These are phyloP conservation scores for Pelargonium cotyledonis DNA, from an alignment of 441 rosid species.

Conservation along the genomic window DNA sequence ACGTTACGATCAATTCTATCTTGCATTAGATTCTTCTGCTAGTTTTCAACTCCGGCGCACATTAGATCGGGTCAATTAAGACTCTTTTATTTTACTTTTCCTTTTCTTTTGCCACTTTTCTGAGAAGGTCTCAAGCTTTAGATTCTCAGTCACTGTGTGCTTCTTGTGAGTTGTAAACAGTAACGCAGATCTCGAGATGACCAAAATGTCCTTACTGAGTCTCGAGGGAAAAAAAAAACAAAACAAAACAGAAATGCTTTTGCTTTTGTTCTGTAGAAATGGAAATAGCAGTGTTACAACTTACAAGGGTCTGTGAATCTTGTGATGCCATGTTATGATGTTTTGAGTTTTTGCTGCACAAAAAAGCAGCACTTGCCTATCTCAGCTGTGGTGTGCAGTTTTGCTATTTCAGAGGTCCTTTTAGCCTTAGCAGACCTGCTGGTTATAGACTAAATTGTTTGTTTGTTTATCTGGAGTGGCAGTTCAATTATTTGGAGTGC, in stretches of 20 bases:
- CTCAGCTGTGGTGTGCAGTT: background rate
- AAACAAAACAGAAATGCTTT: conserved; percentile 1
- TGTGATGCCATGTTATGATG: background rate
- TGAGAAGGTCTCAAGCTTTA: background rate
- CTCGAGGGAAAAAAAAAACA: background rate
- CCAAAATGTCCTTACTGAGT: conserved; percentile 3
- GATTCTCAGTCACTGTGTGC: background rate
- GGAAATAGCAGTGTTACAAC: background rate
- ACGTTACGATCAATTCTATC: no score
- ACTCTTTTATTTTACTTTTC: background rate
- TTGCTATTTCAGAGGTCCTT: conserved; percentile 3
- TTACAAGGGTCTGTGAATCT: background rate
- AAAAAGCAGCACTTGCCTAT: background rate
- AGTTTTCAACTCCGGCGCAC: background rate
- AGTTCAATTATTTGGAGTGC: conserved; percentile 6
- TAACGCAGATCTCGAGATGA: conserved; percentile 5
- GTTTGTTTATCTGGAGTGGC: background rate
- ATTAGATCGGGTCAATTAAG: conserved; percentile 1
- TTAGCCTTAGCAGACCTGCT: conserved; percentile 8
- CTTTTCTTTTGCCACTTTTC: background rate
- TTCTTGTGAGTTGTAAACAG: background rate
- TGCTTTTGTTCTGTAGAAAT: background rate
- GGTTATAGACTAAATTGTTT: conserved; percentile 3
- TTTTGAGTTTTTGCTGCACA: background rate
- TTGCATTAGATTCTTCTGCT: background rate